Evolutionary conservation across 495 filamentous ascomycete species (phyloP), one percentile per base, ranked within the genome.

Genomic region (Penicillium pancosmium): DNA sequence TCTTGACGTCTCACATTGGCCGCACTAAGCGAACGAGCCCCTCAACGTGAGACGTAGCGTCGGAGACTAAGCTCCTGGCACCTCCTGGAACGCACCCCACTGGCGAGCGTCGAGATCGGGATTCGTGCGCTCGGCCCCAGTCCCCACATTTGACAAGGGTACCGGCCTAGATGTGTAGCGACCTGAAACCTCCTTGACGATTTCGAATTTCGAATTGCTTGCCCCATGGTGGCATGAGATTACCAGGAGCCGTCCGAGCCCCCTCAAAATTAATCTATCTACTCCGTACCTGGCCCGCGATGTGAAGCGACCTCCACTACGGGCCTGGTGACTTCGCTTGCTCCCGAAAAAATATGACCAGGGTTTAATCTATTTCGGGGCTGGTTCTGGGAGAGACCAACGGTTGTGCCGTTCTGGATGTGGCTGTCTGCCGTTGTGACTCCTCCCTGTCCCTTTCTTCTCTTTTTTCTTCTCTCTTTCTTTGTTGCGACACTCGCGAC

Each of bases 101-200:
- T 59, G 35, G 50, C 18, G 21, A 50, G 27, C 43, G 47, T 60
- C 54, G 56, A 59, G 53, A 57, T 59, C 50, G 31, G 34, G n/a
- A 64, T 61, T 64, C 54, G 62, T 55, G 52, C 52, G 52, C 53
- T 55, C 33, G 47, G 51, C 16, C 41, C 61, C 57, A 46, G 35
- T n/a, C 27, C 27, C 51, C 23, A 47, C 50, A 3, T 10, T 21
- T 65, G 52, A n/a, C 48, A 21, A 56, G 53, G 54, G 47, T 64
- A 50, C 31, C 23, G 25, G 41, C 48, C 51, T 52, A n/a, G 36
- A 44, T 34, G 51, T 60, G 57, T 43, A 60, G 51, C 57, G 53
- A 61, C 40, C 36, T 61, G 58, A 61, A 61, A 61, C 58, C 21
- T 50, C 25, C 54, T 49, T 31, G 6, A 49, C 11, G 9, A n/a